Percentiles rank a stretch among this genome's conserved stretches.
phyloP scores from a whole-genome alignment of 805 yeast genomes.

The Nakazawaea peltata region DNA sequence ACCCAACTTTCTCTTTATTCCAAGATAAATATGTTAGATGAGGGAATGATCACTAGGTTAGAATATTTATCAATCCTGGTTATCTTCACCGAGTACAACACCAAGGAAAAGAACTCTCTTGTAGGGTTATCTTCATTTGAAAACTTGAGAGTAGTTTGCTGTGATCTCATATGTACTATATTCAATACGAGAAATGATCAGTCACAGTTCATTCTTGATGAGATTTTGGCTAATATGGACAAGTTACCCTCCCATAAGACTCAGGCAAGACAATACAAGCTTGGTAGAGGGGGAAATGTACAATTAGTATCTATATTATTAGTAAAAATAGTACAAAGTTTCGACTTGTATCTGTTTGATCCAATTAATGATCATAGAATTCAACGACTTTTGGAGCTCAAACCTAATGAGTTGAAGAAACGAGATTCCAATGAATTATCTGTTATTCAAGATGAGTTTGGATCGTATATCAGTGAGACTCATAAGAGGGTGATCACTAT shows the following conservation, averaged over 20 bases:
- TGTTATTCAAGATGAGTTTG: background rate
- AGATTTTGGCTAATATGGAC: constrained; percentile 44
- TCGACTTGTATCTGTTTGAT: constrained; percentile 18
- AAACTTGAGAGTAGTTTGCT: constrained; percentile 19
- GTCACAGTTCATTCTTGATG: constrained; percentile 51
- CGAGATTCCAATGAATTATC: background rate
- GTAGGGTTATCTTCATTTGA: constrained; percentile 18
- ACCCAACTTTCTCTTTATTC: constrained; percentile 14
- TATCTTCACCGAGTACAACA: constrained; percentile 29
- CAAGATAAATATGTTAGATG: constrained; percentile 28
- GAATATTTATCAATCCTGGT: constrained; percentile 41
- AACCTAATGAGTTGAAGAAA: constrained; percentile 1
- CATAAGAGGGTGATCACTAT: constrained; percentile 5
- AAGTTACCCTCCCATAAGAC: constrained; percentile 38
- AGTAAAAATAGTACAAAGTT: constrained; percentile 32
- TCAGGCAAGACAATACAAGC: constrained; percentile 31
- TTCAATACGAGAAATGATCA: constrained; percentile 41
- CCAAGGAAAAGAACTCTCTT: constrained; percentile 17
- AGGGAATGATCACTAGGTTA: constrained; percentile 45
- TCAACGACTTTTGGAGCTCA: background rate
- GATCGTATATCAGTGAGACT: background rate
- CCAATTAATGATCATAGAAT: background rate
- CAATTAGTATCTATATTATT: constrained; percentile 41
- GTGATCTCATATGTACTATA: constrained; percentile 26
- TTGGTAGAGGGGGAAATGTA: constrained; percentile 37